Percentiles rank a stretch among this genome's conserved stretches.
Conservation (phyloP, 2,329 filamentous ascomycete species). For the Corinectria fuckeliana region DNA sequence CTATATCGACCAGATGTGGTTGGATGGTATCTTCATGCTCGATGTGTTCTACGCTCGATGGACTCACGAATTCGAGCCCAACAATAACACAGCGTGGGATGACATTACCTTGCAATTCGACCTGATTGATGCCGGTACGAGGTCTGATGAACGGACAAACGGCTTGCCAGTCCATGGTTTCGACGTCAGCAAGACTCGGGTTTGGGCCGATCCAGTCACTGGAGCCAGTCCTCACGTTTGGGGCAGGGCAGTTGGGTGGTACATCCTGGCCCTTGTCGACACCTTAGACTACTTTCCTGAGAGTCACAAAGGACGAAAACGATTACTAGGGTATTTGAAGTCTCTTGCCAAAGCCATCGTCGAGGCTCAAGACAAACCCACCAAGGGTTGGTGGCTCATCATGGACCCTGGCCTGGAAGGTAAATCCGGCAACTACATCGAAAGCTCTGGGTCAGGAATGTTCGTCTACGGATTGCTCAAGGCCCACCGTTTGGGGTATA, state of each 20-base stretch:
- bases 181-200: conserved; percentile 22
- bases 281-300: conserved; percentile 27
- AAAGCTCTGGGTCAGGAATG: conserved; percentile 63
- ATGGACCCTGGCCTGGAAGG: conserved; percentile 53
- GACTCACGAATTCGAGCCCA: conserved; percentile 25
- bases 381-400: conserved; percentile 58
- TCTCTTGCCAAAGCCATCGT: conserved; percentile 22
- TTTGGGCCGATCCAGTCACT: conserved; percentile 29
- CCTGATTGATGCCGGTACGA: conserved; percentile 18
- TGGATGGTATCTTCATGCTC: conserved; percentile 30
- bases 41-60: conserved; percentile 31
- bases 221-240: conserved; percentile 30
- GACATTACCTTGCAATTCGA: conserved; percentile 28
- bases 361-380: conserved; percentile 18
- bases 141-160: conserved; percentile 10
- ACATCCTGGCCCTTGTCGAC: conserved; percentile 29
- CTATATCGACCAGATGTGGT: conserved; percentile 35
- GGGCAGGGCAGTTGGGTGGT: conserved; percentile 30
- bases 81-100: conserved; percentile 29
- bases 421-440: conserved; percentile 60
- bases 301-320: conserved; percentile 15
- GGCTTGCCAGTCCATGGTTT: conserved; percentile 26
- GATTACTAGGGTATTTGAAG: conserved; percentile 19
- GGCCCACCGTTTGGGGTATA: conserved; percentile 37
- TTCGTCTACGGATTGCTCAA: conserved; percentile 59